A percentile compares a stretch with the other conserved stretches of the same genome.
phyloP scores from a whole-genome alignment of 2,329 filamentous ascomycete species.

The Stachybotrys elegans region DNA sequence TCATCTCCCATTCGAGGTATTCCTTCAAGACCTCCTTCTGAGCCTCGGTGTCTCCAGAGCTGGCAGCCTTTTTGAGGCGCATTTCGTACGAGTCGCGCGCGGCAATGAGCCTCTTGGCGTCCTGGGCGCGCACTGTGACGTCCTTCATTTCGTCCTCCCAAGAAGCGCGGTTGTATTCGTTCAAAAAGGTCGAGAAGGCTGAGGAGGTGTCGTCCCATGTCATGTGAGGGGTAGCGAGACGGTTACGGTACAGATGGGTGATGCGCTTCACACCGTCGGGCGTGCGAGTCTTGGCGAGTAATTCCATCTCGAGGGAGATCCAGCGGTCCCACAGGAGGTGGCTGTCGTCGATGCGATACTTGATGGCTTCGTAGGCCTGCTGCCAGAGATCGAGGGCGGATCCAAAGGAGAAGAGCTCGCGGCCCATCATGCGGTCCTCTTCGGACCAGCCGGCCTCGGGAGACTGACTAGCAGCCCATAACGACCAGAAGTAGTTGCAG shows the following conservation, averaged over 20 bases:
- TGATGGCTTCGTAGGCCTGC: conserved; percentile 65
- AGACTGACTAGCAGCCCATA: conserved; percentile 60
- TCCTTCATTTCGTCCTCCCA: conserved; percentile 72
- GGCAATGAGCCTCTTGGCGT: conserved; percentile 57
- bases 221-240: conserved; percentile 67
- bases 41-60: conserved; percentile 49
- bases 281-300: conserved; percentile 53
- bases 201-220: conserved; percentile 72
- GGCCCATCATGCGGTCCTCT: conserved; percentile 64
- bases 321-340: conserved; percentile 77
- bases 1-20: conserved; percentile 84
- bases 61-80: conserved; percentile 54
- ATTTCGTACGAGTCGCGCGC: conserved; percentile 65
- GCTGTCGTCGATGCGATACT: conserved; percentile 71
- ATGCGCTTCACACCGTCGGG: conserved; percentile 58
- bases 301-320: conserved; percentile 65
- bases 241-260: conserved; percentile 63
- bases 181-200: conserved; percentile 69
- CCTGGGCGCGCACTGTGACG: conserved; percentile 56
- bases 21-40: conserved; percentile 50
- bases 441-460: conserved; percentile 53
- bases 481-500: conserved; percentile 70
- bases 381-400: conserved; percentile 64
- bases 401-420: conserved; percentile 67
- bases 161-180: conserved; percentile 62